A percentile compares a stretch with the other conserved stretches of the same genome.
Conservation (phyloP, 108 stramenopile species). For the Aurantiochytrium sp. region DNA sequence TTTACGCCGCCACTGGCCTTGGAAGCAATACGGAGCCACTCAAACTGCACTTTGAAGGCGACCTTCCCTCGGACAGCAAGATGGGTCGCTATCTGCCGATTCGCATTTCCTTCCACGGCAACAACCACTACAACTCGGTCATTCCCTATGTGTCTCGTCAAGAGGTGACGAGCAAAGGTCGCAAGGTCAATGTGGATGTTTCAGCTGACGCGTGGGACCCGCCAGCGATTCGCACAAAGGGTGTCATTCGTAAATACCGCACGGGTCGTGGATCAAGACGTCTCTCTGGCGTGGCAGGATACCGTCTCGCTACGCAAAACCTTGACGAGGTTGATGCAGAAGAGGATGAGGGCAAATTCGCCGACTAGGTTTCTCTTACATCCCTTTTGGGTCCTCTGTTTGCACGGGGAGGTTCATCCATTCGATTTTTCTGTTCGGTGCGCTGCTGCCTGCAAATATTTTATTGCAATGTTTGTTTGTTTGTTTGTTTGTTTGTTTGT, state of each 20-base stretch:
- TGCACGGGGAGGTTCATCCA: neutral
- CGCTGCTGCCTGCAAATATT: too few relatives aligned
- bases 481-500: too few relatives aligned
- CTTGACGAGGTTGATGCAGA: neutral
- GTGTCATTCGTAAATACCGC: neutral
- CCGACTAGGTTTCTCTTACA: neutral
- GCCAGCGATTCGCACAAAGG: neutral
- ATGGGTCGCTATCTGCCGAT: slow-evolving; percentile 9
- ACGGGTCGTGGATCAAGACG: neutral
- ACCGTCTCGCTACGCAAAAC: neutral
- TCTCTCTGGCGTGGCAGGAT: neutral
- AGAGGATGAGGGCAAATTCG: neutral
- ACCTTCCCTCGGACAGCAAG: neutral
- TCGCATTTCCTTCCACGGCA: slow-evolving; percentile 26
- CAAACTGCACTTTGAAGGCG: slow-evolving; percentile 12
- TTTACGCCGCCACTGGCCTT: neutral
- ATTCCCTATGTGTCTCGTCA: neutral
- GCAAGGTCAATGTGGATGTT: neutral
- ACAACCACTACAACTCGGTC: slow-evolving; percentile 36
- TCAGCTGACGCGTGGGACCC: neutral
- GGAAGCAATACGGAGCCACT: neutral
- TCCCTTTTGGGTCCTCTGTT: neutral
- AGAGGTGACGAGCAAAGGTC: neutral
- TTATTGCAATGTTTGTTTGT: too few relatives aligned
- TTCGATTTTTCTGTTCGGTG: neutral